Evolutionary conservation across 495 filamentous ascomycete species (phyloP).

Genomic region (Lichina pygmaea): DNA sequence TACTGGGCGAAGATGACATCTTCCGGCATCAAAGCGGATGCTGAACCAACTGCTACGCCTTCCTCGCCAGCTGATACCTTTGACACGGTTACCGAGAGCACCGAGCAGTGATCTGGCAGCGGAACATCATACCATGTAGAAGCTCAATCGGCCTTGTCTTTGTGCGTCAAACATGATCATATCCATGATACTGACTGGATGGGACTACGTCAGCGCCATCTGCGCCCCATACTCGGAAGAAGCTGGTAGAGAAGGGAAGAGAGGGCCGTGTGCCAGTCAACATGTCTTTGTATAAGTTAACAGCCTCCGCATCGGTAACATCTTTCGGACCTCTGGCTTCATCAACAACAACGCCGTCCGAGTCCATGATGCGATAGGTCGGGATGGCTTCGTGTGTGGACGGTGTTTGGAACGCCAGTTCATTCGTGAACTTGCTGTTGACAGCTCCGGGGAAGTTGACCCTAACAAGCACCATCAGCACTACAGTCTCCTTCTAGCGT

Average conservation of each 20-base stretch:
- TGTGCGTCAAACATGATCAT: conserved; percentile 81
- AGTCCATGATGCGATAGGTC: conserved; percentile 70
- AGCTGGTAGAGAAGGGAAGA: background rate
- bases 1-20: conserved; percentile 93
- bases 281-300: conserved; percentile 42
- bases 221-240: background rate
- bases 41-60: conserved; percentile 70
- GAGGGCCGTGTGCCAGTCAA: conserved; percentile 20
- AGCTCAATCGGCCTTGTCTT: conserved; percentile 56
- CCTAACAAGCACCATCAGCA: conserved; percentile 10
- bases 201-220: conserved; percentile 13
- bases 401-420: conserved; percentile 48
- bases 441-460: conserved; percentile 91
- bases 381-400: conserved; percentile 38
- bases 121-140: conserved; percentile 57
- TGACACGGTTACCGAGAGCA: background rate
- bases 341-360: conserved; percentile 56
- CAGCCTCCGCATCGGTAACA: conserved; percentile 37
- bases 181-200: conserved; percentile 73
- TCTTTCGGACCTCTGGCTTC: conserved; percentile 28
- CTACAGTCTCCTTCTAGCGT: background rate
- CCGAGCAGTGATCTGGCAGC: background rate
- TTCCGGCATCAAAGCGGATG: conserved; percentile 49
- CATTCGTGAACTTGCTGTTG: conserved; percentile 67
- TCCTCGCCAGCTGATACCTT: conserved; percentile 81